Evolutionary conservation across 495 filamentous ascomycete species (phyloP), one percentile per base, ranked within the genome.

Genomic region (Aspergillus carlsbadensis): DNA sequence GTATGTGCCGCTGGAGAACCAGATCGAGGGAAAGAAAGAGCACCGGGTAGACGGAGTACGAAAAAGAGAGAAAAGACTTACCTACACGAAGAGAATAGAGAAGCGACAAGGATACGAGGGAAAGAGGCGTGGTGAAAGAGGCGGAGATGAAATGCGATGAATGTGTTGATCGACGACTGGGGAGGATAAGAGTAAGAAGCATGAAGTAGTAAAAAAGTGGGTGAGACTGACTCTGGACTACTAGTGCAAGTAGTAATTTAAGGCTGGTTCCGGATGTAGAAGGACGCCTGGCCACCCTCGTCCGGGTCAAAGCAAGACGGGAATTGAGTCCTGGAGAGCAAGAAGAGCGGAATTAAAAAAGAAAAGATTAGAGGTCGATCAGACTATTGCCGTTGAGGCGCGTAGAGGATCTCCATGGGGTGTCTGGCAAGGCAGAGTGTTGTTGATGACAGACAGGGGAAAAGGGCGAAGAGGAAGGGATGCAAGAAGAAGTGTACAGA

Each of bases 351-450:
- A 20, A 14, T 13, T 8, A 5, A 37, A 21, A 4, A 31, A 15
- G 6, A 47, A 55, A 24, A 33, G 15, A 18, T 11, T 18, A 49
- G 45, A 40, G 42, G 34, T 6, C 29, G 1, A 52, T 26, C 42
- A 31, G 47, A 14, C 40, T 41, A 41, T 48, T 29, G 43, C 42
- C 37, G 44, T 33, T 24, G 44, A 34, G 26, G 44, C 53, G 53
- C 44, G 53, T 56, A 48, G 44, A 35, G 10, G 53, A 56, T 56
- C 53, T 46, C 53, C 53, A 56, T 56, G 31, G 44, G 48, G 13
- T 36, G n/a, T 36, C 51, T 47, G 33, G 18, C 52, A 42, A 29
- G 26, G 18, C 6, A 41, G 22, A 31, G 13, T 50, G 17, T 56
- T 56, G 53, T 56, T 56, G 53, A 48, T 41, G 53, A 41, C 43